Evolutionary conservation across 148 eudicot genomes (phyloP).

Genomic region (Rhododendron ferrugineum): DNA sequence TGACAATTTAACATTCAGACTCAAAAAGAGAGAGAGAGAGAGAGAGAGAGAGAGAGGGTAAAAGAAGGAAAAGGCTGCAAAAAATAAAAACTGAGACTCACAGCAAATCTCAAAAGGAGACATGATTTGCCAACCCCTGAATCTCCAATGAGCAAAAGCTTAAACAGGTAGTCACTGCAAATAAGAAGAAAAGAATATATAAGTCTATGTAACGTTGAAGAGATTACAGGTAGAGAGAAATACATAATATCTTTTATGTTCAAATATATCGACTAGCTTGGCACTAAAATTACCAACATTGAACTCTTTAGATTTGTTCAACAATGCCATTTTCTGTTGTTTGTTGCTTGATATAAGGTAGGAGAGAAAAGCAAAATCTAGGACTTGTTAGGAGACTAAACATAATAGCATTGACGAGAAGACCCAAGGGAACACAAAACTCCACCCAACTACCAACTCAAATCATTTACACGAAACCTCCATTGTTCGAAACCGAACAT

Average conservation of each 20-base stretch:
- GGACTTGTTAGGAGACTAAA: neutral
- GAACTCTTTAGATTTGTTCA: neutral
- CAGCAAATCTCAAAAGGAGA: slow-evolving; percentile 63
- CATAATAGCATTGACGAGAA: neutral
- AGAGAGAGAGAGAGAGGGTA: neutral
- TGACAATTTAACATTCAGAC: neutral
- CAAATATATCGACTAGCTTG: neutral
- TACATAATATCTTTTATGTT: no score
- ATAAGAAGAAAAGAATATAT: neutral
- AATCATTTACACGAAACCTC: neutral
- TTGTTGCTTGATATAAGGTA: neutral
- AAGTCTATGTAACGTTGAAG: neutral
- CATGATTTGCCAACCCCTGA: slow-evolving; percentile 67
- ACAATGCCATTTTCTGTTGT: neutral
- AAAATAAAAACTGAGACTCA: slow-evolving; percentile 20
- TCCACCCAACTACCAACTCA: neutral
- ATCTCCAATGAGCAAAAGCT: slow-evolving; percentile 62
- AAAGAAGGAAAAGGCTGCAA: neutral
- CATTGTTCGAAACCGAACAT: neutral
- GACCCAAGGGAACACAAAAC: neutral
- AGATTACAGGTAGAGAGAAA: neutral
- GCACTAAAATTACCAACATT: neutral
- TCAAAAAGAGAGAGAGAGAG: neutral
- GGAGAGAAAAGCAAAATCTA: neutral
- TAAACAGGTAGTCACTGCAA: slow-evolving; percentile 60